phyloP scores from a whole-genome alignment of 352 stramenopile genomes.

The Phytophthora constricta region DNA sequence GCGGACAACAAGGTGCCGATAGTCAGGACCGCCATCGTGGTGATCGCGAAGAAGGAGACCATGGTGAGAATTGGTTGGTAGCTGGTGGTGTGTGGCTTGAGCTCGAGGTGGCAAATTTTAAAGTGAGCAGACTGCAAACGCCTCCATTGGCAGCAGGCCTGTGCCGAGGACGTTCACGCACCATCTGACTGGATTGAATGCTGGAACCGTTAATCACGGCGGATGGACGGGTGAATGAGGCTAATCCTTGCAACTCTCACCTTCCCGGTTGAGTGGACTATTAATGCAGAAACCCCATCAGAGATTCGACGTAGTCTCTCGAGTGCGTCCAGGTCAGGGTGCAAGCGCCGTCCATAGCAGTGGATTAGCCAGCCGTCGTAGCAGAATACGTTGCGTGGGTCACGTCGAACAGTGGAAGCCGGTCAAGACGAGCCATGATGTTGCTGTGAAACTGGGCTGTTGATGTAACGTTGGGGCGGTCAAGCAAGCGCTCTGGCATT shows the following conservation, averaged over 20 bases:
- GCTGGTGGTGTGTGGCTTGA: constrained; percentile 7
- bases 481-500: background rate
- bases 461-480: too few relatives aligned
- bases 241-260: constrained; percentile 6
- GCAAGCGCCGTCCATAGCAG: too few relatives aligned
- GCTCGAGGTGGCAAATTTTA: constrained; percentile 25
- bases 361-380: too few relatives aligned
- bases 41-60: constrained; percentile 41
- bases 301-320: too few relatives aligned
- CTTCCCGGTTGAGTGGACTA: too few relatives aligned
- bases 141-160: constrained; percentile 1
- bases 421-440: background rate
- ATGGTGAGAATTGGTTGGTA: constrained; percentile 26
- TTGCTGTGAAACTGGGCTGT: constrained; percentile 5
- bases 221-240: constrained; percentile 14
- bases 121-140: constrained; percentile 30
- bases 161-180: constrained; percentile 11
- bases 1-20: constrained; percentile 17
- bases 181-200: constrained; percentile 20
- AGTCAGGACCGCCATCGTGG: constrained; percentile 19
- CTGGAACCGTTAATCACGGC: constrained; percentile 3
- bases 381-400: constrained; percentile 19
- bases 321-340: too few relatives aligned
- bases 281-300: too few relatives aligned
- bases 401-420: constrained; percentile 30